A percentile compares a stretch with the other conserved stretches of the same genome.
Conservation (phyloP, 768 basidiomycete genomes). For the Gautieria morchelliformis region DNA sequence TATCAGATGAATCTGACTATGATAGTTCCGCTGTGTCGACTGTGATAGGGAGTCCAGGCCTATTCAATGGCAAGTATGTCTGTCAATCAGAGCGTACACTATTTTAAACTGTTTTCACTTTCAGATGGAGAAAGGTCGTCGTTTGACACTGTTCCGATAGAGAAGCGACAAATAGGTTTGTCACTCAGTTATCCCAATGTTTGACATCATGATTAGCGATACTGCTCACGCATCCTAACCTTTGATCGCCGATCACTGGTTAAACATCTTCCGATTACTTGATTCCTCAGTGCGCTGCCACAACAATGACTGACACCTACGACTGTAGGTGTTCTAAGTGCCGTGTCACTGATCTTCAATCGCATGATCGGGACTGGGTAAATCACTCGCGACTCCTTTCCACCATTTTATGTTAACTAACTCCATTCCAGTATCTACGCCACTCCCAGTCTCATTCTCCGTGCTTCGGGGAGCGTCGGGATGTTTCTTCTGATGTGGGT, state of each 20-base stretch:
- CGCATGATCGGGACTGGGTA: constrained; percentile 68
- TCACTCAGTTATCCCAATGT: too few species aligned
- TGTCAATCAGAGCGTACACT: too few species aligned
- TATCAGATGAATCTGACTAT: neutral
- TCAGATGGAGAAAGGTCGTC: neutral
- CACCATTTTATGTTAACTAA: neutral
- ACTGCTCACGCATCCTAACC: too few species aligned
- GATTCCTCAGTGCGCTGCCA: too few species aligned
- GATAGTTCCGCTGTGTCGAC: too few species aligned
- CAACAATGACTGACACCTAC: neutral
- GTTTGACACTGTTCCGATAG: constrained; percentile 30
- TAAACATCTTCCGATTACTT: too few species aligned
- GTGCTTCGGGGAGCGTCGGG: constrained; percentile 58
- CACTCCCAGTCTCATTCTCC: constrained; percentile 58
- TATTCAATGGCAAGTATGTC: too few species aligned
- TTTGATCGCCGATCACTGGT: too few species aligned
- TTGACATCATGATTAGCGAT: too few species aligned
- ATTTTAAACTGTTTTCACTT: too few species aligned
- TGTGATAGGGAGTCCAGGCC: too few species aligned
- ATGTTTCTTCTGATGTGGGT: constrained; percentile 64
- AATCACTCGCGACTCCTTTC: constrained; percentile 9
- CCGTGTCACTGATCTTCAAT: constrained; percentile 63
- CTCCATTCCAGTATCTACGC: constrained; percentile 50
- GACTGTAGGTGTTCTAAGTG: constrained; percentile 37
- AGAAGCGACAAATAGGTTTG: constrained; percentile 42